Conservation (phyloP, 768 basidiomycete species). For the Lactarius hatsudake region DNA sequence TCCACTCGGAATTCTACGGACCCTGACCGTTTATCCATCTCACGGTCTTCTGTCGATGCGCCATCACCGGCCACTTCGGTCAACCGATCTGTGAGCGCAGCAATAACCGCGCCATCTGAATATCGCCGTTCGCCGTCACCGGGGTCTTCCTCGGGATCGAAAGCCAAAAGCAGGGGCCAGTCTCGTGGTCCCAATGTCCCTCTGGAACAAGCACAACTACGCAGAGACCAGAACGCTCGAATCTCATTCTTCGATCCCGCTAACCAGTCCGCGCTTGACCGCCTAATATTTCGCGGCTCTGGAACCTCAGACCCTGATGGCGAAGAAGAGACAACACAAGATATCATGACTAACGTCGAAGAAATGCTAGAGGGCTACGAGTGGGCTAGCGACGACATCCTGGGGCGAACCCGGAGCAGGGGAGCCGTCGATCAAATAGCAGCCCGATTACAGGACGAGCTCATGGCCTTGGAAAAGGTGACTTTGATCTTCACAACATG, state of each 20-base stretch:
- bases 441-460: constrained; percentile 81
- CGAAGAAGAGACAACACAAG: constrained; percentile 73
- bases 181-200: constrained; percentile 18
- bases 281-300: constrained; percentile 51
- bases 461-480: constrained; percentile 93
- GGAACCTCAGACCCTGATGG: constrained; percentile 31
- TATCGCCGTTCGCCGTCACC: constrained; percentile 21
- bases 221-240: constrained; percentile 64
- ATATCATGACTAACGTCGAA: constrained; percentile 87
- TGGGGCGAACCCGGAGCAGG: constrained; percentile 58
- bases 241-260: constrained; percentile 81
- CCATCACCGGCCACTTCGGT: constrained; percentile 23
- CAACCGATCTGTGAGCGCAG: constrained; percentile 1
- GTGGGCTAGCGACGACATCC: constrained; percentile 84
- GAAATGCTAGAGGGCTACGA: constrained; percentile 99
- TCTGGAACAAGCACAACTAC: constrained; percentile 37
- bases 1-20: constrained; percentile 8
- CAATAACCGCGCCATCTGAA: background rate
- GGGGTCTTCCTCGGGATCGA: constrained; percentile 13
- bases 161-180: background rate
- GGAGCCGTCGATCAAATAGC: constrained; percentile 91
- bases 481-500: constrained; percentile 18
- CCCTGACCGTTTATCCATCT: constrained; percentile 10
- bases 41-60: constrained; percentile 22
- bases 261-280: constrained; percentile 71